Conservation (phyloP, 2,329 filamentous ascomycete species). For the Cladosporium sp. region DNA sequence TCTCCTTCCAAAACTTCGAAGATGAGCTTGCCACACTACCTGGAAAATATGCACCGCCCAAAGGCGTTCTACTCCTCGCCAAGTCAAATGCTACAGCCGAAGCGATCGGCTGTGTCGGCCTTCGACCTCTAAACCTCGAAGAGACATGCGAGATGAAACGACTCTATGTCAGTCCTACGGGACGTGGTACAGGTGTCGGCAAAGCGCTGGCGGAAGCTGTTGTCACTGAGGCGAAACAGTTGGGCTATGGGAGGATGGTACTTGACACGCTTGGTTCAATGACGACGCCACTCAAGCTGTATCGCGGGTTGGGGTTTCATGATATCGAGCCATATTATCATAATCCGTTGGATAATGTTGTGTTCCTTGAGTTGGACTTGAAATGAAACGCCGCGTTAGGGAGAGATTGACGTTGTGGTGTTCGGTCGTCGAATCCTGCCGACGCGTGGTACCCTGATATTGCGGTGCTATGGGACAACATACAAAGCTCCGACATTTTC, state of each 20-base stretch:
- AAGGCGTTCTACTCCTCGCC: conserved; percentile 50
- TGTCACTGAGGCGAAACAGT: conserved; percentile 41
- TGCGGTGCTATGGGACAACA: too few relatives aligned
- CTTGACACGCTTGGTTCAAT: conserved; percentile 55
- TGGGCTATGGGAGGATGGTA: conserved; percentile 51
- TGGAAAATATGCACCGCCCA: conserved; percentile 48
- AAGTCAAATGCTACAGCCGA: conserved; percentile 21
- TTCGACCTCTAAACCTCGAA: conserved; percentile 37
- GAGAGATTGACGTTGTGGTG: too few relatives aligned
- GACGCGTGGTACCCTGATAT: too few relatives aligned
- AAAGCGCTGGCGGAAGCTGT: conserved; percentile 43
- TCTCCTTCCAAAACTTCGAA: conserved; percentile 54
- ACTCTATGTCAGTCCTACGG: conserved; percentile 48
- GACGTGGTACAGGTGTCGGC: conserved; percentile 49
- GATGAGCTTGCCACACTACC: conserved; percentile 51
- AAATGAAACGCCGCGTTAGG: neutral
- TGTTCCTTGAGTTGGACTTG: conserved; percentile 42
- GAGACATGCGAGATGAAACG: conserved; percentile 51
- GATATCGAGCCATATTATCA: conserved; percentile 53
- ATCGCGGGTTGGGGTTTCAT: conserved; percentile 49
- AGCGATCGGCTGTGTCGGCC: conserved; percentile 48
- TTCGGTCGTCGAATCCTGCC: too few relatives aligned
- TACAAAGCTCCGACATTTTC: too few relatives aligned
- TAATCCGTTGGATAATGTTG: conserved; percentile 50
- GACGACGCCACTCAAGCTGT: conserved; percentile 48